phyloP scores from a whole-genome alignment of 2,329 filamentous ascomycete genomes.

The Pyricularia pennisetigena region DNA sequence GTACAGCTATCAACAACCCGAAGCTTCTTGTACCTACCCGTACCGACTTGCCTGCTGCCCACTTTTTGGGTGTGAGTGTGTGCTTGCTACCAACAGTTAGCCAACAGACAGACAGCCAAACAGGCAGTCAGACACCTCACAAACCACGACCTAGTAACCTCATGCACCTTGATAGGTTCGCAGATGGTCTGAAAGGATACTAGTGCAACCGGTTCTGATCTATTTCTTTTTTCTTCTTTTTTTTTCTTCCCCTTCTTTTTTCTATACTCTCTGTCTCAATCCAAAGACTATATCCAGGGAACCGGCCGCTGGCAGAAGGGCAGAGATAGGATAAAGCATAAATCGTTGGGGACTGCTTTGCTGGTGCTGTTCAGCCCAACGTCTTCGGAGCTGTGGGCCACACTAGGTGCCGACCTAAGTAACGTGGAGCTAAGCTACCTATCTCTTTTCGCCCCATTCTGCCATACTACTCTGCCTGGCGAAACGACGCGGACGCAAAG shows the following conservation, averaged over 20 bases:
- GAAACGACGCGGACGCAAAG: background rate
- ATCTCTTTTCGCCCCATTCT: background rate
- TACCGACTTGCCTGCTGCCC: background rate
- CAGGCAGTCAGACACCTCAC: background rate
- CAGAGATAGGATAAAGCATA: slow-evolving; percentile 1
- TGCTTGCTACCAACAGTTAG: background rate
- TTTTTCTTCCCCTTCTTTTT: no score
- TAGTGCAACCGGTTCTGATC: background rate
- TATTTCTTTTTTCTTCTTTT: background rate
- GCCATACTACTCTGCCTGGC: background rate
- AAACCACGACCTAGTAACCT: background rate
- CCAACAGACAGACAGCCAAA: background rate
- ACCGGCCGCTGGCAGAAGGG: background rate
- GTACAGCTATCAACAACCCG: background rate
- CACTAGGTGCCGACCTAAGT: background rate
- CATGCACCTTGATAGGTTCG: background rate
- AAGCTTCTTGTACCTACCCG: background rate
- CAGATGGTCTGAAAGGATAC: background rate
- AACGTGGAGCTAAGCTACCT: background rate
- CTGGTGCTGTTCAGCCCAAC: background rate
- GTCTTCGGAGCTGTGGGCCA: background rate
- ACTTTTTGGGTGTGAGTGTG: background rate
- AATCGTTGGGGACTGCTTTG: background rate
- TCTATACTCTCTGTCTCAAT: background rate
- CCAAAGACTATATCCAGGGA: background rate